Base-by-base conservation (phyloP, 306 rosid genomes). In the Ormosia semicastrata region DNA sequence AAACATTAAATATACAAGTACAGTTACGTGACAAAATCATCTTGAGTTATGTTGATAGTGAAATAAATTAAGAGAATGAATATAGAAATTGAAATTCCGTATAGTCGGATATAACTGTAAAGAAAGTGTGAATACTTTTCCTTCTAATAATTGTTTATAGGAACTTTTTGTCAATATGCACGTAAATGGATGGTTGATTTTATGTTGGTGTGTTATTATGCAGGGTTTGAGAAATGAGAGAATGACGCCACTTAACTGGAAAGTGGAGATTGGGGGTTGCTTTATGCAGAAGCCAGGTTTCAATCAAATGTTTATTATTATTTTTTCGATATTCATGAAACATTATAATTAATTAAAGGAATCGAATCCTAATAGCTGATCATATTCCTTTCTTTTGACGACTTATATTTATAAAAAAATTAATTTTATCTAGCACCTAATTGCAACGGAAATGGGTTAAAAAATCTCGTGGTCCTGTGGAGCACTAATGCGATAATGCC, bases 221-320 rank as follows among this genome's bases (percentile, higher is more conserved):
- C 14, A 39, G 49, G 67, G 58, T 69, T 67, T 52, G 77, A 74
- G 67, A n/a, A n/a, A n/a, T n/a, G n/a, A n/a, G n/a, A n/a, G n/a
- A 73, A 79, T 41, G 84, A 54, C 15, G 40, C 36, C 70, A 15
- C 52, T 76, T 39, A 60, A 18, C 46, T 60, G 52, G 70, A 80
- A 71, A 77, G 83, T 83, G 75, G 82, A 50, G 39, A 24, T n/a
- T n/a, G 18, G 54, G 13, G 17, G 70, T 87, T 69, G 76, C 79
- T 80, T 83, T 75, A 39, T 8, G 30, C 15, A 33, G 53, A 84
- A 78, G 80, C 49, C 52, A 58, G 7, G 7, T 9, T 71, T 60
- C 56, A 34, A 68, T 56, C 44, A 71, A 66, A n/a, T 24, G 34
- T 6, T 50, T 13, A 18, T 13, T n/a, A 15, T 36, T 52, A 13